Evolutionary conservation across 2,329 filamentous ascomycete species (phyloP).

Genomic region (Orbilia javanica): DNA sequence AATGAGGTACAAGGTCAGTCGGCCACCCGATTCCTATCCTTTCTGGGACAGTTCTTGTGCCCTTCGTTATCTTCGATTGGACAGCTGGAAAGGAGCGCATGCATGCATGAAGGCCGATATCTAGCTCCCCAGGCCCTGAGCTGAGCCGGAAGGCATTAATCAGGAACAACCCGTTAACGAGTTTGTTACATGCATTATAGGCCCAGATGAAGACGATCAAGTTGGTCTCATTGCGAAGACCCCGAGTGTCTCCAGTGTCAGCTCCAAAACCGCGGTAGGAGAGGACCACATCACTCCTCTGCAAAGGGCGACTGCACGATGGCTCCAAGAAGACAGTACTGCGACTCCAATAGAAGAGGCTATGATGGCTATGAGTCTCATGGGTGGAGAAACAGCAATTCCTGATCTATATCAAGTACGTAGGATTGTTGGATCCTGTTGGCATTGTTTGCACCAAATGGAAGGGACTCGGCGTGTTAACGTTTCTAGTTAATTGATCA

Average conservation of each 20-base stretch:
- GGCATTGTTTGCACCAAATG: background rate
- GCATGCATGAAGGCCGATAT: constrained; percentile 8
- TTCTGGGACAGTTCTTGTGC: background rate
- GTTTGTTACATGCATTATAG: background rate
- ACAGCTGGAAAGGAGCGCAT: background rate
- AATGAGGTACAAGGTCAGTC: constrained; percentile 47
- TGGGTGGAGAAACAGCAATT: constrained; percentile 50
- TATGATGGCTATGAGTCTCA: constrained; percentile 56
- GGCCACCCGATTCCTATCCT: background rate
- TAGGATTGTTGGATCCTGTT: background rate
- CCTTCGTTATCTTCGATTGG: background rate
- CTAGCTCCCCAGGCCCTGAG: too few species aligned
- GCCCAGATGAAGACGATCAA: constrained; percentile 8
- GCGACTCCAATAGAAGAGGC: constrained; percentile 50
- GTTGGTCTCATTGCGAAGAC: constrained; percentile 37
- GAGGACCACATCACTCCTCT: constrained; percentile 26
- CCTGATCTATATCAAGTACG: constrained; percentile 47
- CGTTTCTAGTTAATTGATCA: constrained; percentile 35
- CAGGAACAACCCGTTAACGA: constrained; percentile 10
- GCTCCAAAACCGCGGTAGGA: constrained; percentile 8
- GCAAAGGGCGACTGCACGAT: constrained; percentile 34
- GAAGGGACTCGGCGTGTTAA: background rate
- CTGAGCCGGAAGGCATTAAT: background rate
- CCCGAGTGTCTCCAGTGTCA: constrained; percentile 45
- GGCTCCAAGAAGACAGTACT: constrained; percentile 50